Evolutionary conservation across 352 stramenopile genomes (phyloP).

Genomic region (Pythium myriotylum): DNA sequence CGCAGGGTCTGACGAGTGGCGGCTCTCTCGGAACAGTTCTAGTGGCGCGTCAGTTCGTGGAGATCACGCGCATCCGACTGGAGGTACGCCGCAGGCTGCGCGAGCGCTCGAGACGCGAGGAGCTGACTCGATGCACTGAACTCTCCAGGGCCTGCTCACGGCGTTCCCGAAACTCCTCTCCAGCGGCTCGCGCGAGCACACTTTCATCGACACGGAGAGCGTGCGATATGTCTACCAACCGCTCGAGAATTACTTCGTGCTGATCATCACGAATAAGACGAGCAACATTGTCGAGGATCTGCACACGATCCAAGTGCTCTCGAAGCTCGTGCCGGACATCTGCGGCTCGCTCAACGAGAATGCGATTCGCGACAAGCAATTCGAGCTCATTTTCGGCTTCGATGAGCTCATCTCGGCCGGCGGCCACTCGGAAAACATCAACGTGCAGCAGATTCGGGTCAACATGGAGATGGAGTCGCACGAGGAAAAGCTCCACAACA

Average conservation of each 20-base stretch:
- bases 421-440: constrained; percentile 97
- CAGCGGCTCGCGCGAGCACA: constrained; percentile 94
- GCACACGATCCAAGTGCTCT: constrained; percentile 96
- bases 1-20: neutral
- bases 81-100: constrained; percentile 63
- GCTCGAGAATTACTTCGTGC: constrained; percentile 97
- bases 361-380: constrained; percentile 95
- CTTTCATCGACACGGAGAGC: constrained; percentile 99
- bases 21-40: constrained; percentile 60
- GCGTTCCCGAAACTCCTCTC: constrained; percentile 99
- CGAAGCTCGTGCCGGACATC: constrained; percentile 97
- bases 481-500: constrained; percentile 98
- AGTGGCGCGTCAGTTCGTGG: constrained; percentile 98
- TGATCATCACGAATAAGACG: constrained; percentile 99
- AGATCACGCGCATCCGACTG: constrained; percentile 98
- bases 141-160: constrained; percentile 91
- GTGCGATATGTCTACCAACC: constrained; percentile 99
- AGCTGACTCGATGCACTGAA: neutral
- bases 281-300: constrained; percentile 99
- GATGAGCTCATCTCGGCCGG: constrained; percentile 98
- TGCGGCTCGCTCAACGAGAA: constrained; percentile 93
- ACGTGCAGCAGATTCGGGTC: constrained; percentile 92
- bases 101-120: no score
- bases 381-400: constrained; percentile 99
- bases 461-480: constrained; percentile 99